Evolutionary conservation across 169 alveolate genomes (phyloP).

Genomic region (Cryptosporidium felis): DNA sequence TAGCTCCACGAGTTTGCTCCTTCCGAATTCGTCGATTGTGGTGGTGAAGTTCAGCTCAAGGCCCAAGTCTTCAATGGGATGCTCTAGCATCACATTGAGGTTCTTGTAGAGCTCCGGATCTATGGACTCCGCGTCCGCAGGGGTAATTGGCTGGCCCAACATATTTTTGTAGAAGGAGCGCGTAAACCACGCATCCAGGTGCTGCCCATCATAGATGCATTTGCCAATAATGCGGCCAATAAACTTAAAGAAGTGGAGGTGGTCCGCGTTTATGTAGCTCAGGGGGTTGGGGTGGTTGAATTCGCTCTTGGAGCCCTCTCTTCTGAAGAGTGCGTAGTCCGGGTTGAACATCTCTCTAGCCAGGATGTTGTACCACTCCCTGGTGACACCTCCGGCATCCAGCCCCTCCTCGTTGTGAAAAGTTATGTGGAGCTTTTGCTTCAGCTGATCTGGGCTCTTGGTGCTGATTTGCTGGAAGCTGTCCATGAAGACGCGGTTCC

Average conservation of each 20-base stretch:
- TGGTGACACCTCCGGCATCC: slow-evolving; percentile 99
- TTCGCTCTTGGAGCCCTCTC: slow-evolving; percentile 89
- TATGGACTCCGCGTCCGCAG: slow-evolving; percentile 97
- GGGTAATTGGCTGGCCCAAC: slow-evolving; percentile 92
- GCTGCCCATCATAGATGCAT: slow-evolving; percentile 95
- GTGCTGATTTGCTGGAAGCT: slow-evolving; percentile 90
- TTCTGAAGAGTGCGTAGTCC: slow-evolving; percentile 92
- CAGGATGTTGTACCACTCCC: slow-evolving; percentile 97
- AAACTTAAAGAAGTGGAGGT: slow-evolving; percentile 95
- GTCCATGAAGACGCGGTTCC: slow-evolving; percentile 94
- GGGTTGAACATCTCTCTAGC: slow-evolving; percentile 99
- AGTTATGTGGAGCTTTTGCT: slow-evolving; percentile 91
- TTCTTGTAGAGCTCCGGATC: slow-evolving; percentile 96
- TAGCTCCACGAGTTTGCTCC: slow-evolving; percentile 91
- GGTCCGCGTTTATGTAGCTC: slow-evolving; percentile 93
- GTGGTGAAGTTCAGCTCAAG: slow-evolving; percentile 88
- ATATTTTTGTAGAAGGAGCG: slow-evolving; percentile 97
- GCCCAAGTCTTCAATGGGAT: slow-evolving; percentile 89
- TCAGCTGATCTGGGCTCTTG: slow-evolving; percentile 91
- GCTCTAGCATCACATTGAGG: slow-evolving; percentile 92
- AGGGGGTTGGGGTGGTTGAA: slow-evolving; percentile 96
- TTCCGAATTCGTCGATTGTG: slow-evolving; percentile 95
- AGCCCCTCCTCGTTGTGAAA: slow-evolving; percentile 98
- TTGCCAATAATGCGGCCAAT: slow-evolving; percentile 98
- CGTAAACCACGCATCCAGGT: slow-evolving; percentile 97